Percentiles rank a stretch among this genome's conserved stretches.
Conservation (phyloP, 176 grass and related monocot genomes). For the Coix lacrymajobi region DNA sequence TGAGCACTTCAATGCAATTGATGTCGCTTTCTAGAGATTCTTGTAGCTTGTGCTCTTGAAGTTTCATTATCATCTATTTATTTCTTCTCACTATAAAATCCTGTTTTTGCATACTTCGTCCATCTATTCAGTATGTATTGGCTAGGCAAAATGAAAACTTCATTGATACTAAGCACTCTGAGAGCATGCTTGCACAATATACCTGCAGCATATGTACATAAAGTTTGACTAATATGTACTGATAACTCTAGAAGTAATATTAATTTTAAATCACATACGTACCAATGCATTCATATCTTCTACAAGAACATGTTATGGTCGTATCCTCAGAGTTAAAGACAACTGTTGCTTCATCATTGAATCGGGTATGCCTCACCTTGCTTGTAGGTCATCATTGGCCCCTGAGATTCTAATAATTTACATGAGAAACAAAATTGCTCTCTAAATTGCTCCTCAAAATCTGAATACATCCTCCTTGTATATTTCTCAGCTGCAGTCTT, state of each 20-base stretch:
- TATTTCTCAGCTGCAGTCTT: too few relatives aligned
- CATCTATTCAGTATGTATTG: neutral
- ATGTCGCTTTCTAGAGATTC: too few relatives aligned
- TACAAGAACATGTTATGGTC: neutral
- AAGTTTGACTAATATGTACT: too few relatives aligned
- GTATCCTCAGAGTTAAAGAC: neutral
- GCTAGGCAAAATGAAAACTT: neutral
- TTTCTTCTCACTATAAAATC: too few relatives aligned
- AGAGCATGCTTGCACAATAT: too few relatives aligned
- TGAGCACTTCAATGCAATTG: too few relatives aligned
- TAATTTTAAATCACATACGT: neutral
- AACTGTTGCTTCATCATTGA: neutral
- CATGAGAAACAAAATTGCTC: neutral
- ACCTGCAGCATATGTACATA: too few relatives aligned
- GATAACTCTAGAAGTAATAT: too few relatives aligned
- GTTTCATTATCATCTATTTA: too few relatives aligned
- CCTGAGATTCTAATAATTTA: neutral
- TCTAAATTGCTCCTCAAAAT: neutral
- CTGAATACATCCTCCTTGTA: too few relatives aligned
- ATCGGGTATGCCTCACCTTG: neutral
- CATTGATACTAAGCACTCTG: neutral
- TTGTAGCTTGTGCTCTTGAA: too few relatives aligned
- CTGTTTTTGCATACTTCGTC: neutral
- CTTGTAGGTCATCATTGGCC: neutral
- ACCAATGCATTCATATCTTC: neutral